Conservation (phyloP, 2,329 filamentous ascomycete genomes). For the Aspergillus quadrilineatus region DNA sequence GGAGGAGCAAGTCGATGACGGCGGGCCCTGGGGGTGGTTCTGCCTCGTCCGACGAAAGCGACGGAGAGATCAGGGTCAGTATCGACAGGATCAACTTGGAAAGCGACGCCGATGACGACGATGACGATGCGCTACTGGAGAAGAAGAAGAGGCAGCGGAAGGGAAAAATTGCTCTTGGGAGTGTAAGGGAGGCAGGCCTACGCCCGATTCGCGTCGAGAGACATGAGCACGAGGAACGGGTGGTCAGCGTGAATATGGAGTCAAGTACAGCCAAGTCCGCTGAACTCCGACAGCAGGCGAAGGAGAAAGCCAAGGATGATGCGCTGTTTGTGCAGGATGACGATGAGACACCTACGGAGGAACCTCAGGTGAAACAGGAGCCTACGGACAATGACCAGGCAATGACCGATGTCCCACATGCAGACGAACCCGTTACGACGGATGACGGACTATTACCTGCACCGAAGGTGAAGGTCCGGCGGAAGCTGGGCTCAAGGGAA, state of each 20-base stretch:
- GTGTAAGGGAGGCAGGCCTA: conserved; percentile 31
- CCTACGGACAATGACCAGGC: conserved; percentile 47
- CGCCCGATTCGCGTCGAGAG: conserved; percentile 57
- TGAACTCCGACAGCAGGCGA: conserved; percentile 39
- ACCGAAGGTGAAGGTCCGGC: conserved; percentile 37
- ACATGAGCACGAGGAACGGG: conserved; percentile 56
- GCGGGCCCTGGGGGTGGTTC: conserved; percentile 23
- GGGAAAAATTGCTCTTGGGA: conserved; percentile 11
- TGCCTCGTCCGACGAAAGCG: conserved; percentile 47
- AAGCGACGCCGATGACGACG: conserved; percentile 51
- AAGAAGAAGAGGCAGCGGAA: conserved; percentile 38
- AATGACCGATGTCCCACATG: conserved; percentile 36
- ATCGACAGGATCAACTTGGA: conserved; percentile 60
- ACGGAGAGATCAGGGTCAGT: conserved; percentile 49
- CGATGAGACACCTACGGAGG: conserved; percentile 18
- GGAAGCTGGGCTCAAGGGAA: conserved; percentile 29
- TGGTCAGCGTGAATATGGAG: conserved; percentile 55
- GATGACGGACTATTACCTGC: conserved; percentile 37
- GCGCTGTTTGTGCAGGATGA: conserved; percentile 21
- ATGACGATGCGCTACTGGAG: conserved; percentile 24
- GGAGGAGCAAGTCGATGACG: conserved; percentile 31
- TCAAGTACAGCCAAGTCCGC: conserved; percentile 48
- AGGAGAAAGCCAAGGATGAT: conserved; percentile 30
- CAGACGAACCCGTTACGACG: conserved; percentile 24
- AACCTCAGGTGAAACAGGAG: conserved; percentile 53